phyloP scores from a whole-genome alignment of 768 basidiomycete genomes.

The Boletales sp. region DNA sequence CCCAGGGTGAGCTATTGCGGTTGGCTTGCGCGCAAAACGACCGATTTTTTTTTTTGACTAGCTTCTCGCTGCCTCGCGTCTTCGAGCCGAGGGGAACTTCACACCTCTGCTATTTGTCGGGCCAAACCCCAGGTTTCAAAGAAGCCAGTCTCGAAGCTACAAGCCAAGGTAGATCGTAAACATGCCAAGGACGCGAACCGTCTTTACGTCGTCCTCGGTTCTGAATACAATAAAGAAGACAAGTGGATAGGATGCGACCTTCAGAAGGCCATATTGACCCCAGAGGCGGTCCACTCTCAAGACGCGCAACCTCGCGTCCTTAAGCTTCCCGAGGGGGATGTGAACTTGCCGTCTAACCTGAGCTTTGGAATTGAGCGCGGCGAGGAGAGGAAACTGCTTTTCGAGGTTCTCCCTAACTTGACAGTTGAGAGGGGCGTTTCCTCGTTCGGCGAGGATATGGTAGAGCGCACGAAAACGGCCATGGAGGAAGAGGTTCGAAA shows the following conservation, averaged over 20 bases:
- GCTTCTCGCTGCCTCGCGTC: constrained; percentile 41
- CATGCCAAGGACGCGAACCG: constrained; percentile 37
- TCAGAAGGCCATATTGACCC: constrained; percentile 56
- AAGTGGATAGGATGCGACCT: constrained; percentile 71
- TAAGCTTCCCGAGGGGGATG: constrained; percentile 31
- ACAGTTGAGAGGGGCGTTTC: constrained; percentile 34
- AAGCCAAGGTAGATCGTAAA: constrained; percentile 42
- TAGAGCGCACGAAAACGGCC: constrained; percentile 22
- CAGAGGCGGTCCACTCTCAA: constrained; percentile 39
- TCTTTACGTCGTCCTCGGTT: constrained; percentile 74
- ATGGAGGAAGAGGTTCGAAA: constrained; percentile 41
- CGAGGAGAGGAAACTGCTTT: constrained; percentile 57
- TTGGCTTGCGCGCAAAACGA: neutral
- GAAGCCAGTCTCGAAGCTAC: constrained; percentile 42
- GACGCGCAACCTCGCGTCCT: constrained; percentile 23
- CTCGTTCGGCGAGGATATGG: constrained; percentile 14
- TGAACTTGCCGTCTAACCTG: constrained; percentile 49
- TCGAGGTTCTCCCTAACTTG: constrained; percentile 61
- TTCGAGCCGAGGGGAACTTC: constrained; percentile 40
- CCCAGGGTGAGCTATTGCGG: constrained; percentile 14
- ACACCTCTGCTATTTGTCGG: constrained; percentile 44
- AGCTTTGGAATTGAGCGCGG: constrained; percentile 61
- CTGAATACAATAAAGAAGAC: constrained; percentile 55
- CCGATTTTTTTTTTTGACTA: constrained; percentile 7
- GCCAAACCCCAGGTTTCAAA: constrained; percentile 35